phyloP scores from a whole-genome alignment of 805 yeast genomes.

The Saccharomycopsis olivae region DNA sequence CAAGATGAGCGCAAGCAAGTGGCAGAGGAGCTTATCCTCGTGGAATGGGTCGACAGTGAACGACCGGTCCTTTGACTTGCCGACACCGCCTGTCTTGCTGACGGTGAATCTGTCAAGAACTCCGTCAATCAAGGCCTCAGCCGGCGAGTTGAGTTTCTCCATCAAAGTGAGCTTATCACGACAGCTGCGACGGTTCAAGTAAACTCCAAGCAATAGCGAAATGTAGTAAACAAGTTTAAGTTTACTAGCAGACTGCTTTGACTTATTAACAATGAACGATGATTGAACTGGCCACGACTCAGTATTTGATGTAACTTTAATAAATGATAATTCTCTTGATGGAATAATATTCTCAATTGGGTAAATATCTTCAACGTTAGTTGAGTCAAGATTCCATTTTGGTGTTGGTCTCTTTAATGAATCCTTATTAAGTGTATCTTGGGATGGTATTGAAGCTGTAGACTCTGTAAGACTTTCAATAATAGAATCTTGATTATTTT shows the following conservation, averaged over 20 bases:
- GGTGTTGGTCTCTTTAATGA: constrained; percentile 79
- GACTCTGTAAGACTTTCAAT: constrained; percentile 65
- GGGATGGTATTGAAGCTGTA: constrained; percentile 64
- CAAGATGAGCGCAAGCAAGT: constrained; percentile 58
- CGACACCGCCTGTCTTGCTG: too few relatives aligned
- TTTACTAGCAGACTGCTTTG: constrained; percentile 33
- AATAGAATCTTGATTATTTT: constrained; percentile 66
- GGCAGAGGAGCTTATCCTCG: constrained; percentile 80
- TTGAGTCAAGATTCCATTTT: constrained; percentile 63
- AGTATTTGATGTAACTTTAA: not conserved
- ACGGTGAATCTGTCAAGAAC: constrained; percentile 64
- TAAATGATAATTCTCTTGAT: constrained; percentile 39
- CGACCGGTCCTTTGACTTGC: constrained; percentile 56
- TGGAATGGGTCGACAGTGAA: constrained; percentile 77
- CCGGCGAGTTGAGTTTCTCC: constrained; percentile 56
- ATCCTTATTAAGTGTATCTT: constrained; percentile 39
- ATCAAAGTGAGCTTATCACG: constrained; percentile 47
- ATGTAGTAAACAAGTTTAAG: constrained; percentile 70
- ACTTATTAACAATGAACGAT: not conserved
- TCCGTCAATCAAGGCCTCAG: constrained; percentile 64
- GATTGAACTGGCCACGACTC: constrained; percentile 45
- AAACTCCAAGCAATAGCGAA: constrained; percentile 71
- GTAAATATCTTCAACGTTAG: constrained; percentile 72
- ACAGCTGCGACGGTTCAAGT: constrained; percentile 55
- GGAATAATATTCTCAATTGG: constrained; percentile 66